Evolutionary conservation across 2,329 filamentous ascomycete species (phyloP).

Genomic region (Neurospora sp.): DNA sequence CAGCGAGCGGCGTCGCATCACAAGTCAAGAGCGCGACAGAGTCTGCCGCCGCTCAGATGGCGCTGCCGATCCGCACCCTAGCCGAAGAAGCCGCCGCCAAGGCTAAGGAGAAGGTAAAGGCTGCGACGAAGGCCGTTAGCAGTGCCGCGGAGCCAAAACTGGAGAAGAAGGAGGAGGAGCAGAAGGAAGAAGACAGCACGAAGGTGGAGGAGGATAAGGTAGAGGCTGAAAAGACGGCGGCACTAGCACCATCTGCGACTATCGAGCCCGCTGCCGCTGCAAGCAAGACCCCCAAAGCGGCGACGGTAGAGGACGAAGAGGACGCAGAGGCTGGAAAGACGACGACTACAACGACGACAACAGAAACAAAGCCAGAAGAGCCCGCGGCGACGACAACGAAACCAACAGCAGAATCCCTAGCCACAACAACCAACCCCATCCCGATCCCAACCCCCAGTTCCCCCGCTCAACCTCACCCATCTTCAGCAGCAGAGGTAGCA

Average conservation of each 20-base stretch:
- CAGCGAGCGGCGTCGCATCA: constrained; percentile 14
- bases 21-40: constrained; percentile 18
- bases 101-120: constrained; percentile 40
- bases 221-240: neutral
- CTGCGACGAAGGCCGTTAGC: constrained; percentile 44
- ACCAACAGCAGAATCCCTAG: neutral
- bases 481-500: neutral
- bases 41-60: constrained; percentile 14
- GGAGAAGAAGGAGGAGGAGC: neutral
- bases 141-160: constrained; percentile 11
- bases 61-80: constrained; percentile 40
- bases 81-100: constrained; percentile 57
- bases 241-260: neutral
- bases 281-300: constrained; percentile 1
- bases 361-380: constrained; percentile 3
- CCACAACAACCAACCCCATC: constrained; percentile 2
- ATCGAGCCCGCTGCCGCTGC: neutral
- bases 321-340: constrained; percentile 3
- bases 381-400: neutral
- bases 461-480: constrained; percentile 3
- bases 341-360: constrained; percentile 1
- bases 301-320: neutral
- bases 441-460: constrained; percentile 5
- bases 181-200: constrained; percentile 23
- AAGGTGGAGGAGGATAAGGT: constrained; percentile 23